Conservation (phyloP, 345 rosid genomes). For the Streptanthus diversifolius region DNA sequence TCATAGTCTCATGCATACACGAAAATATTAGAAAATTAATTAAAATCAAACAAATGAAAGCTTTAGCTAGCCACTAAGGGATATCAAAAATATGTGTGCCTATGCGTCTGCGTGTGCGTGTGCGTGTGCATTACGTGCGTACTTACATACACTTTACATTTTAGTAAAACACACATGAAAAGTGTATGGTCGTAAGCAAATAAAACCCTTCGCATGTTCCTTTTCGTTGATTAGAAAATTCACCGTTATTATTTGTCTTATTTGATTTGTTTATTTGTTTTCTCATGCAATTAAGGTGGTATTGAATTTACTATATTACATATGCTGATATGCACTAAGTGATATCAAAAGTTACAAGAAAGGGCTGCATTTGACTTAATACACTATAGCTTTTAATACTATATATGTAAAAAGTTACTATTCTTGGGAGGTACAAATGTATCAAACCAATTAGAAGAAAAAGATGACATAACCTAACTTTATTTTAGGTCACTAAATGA, state of each 20-base stretch:
- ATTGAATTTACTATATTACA: conserved; percentile 9
- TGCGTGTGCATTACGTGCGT: neutral
- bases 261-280: neutral
- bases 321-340: conserved; percentile 13
- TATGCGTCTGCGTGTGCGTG: too few species aligned
- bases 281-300: neutral
- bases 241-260: neutral
- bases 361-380: conserved; percentile 23
- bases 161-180: conserved; percentile 17
- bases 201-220: conserved; percentile 15
- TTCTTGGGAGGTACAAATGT: neutral
- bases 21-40: neutral
- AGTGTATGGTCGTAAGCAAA: conserved; percentile 19
- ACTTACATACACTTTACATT: neutral
- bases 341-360: conserved; percentile 8
- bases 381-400: conserved; percentile 1
- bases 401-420: conserved; percentile 3
- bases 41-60: neutral
- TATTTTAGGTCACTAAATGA: conserved; percentile 32
- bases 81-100: neutral
- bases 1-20: neutral
- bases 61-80: neutral
- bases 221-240: conserved; percentile 2
- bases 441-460: conserved; percentile 20
- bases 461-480: conserved; percentile 35